Evolutionary conservation across 495 filamentous ascomycete genomes (phyloP), one percentile per base, ranked within the genome.

Genomic region (Tuber umbilicatum): DNA sequence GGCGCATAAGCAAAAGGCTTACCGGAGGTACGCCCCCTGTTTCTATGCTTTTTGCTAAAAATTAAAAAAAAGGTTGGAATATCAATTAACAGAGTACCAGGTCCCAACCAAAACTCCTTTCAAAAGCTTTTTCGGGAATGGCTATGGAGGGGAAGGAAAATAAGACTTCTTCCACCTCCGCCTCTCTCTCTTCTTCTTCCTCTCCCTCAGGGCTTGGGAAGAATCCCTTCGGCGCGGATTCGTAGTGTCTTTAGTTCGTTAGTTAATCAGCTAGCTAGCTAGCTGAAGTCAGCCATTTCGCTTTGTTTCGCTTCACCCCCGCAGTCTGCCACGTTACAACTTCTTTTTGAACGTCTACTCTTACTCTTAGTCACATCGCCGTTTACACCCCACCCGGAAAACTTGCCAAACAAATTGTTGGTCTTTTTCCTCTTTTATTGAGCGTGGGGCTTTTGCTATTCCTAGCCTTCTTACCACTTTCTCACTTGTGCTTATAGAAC

Each of bases 1-100:
- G 69, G 87, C 89, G 50, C 86, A 90, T 79, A 92, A 92, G 87
- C 87, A 88, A 76, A 91, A 91, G 87, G 87, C 88, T 31, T 90
- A 89, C 73, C 80, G 76, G 69, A 88, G 86, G 85, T 86, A 50
- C 68, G 83, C 38, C 42, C 47, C 39, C 47, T 5, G 23, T 16
- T 38, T 35, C n/a, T 55, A 14, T 4, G 17, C 68, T 41, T 10
- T 6, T 10, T 6, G 23, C 19, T 37, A 0, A 5, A 42, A 70
- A 60, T 10, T 6, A 14, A 9, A 23, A 0, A 5, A 42, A 70
- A 60, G 0, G 9, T 60, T 60, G 50, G 31, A n/a, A 70, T 38
- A 16, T 37, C 40, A 69, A 67, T 37, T 79, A 70, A 80, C 40
- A 17, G 14, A 64, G 31, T 4, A 21, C 38, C 19, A 80, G 78